Base-by-base conservation (phyloP, 164 flowering plant species). In the Umbilicus rupestris region DNA sequence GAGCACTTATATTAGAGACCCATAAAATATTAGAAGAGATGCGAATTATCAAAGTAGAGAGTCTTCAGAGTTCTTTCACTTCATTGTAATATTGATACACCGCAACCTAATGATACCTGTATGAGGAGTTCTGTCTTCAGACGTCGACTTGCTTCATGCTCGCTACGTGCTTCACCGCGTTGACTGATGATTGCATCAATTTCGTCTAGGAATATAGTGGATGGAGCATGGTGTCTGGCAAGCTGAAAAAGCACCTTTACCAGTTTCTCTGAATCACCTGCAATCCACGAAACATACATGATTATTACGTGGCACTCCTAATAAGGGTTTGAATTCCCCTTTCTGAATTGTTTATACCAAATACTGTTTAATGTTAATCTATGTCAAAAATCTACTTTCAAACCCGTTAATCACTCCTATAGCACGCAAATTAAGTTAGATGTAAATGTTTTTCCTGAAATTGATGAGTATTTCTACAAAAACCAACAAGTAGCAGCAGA, bases 131-230 rank as follows among this genome's bases (percentile, higher is more conserved):
- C 99, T 65, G 99, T 95, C 71, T 95, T 95, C 78, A 95, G 73
- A 29, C 99, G 95, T 73, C 99, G 81, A 74, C 99, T 95, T 44
- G 99, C 94, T 81, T 95, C 99, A 83, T 95, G 98, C 76, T 95
- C 99, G 78, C 96, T 90, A 42, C 97, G 87, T 45, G 79, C 97
- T 79, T 87, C 98, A 78, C 99, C 99, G 71, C 99, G 97, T 68
- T 92, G 98, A 79, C 95, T 88, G 73, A 92, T 95, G 41, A 95
- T 90, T 41, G 99, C 96, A 83, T 95, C 99, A 69, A 95, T 95
- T 76, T 95, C 99, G 75, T 95, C 99, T 70, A 95, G 86, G 78
- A 95, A 95, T 76, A 95, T 92, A 66, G 99, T 95, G 72, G 98
- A 88, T 30, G 99, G 99, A 30, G 99, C 99, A 81, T 95, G 94